These are phyloP conservation scores for Elsinoe necatrix DNA, from an alignment of 2,329 filamentous ascomycete species.

Conservation along the genomic window DNA sequence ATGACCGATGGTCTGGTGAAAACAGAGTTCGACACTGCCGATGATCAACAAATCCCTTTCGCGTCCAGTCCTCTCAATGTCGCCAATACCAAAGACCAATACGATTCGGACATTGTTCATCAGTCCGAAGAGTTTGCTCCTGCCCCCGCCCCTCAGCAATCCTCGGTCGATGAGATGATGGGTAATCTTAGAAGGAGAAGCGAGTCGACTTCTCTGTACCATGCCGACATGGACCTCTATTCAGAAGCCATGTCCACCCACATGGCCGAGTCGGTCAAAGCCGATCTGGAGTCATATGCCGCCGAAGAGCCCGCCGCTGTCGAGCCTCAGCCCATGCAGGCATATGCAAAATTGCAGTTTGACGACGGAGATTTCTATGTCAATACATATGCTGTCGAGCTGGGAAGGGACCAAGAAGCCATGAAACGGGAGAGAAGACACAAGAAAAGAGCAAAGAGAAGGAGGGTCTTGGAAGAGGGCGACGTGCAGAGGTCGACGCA, in stretches of 20 bases:
- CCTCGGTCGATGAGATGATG: slow-evolving; percentile 6
- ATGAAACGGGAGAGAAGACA: slow-evolving; percentile 26
- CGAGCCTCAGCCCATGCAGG: slow-evolving; percentile 37
- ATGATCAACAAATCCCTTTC: background rate
- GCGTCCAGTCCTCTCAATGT: slow-evolving; percentile 7
- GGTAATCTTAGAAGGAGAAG: slow-evolving; percentile 1
- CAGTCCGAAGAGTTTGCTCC: slow-evolving; percentile 11
- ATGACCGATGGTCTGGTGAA: slow-evolving; percentile 14
- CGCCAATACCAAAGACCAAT: background rate
- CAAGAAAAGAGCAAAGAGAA: slow-evolving; percentile 17
- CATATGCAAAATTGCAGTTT: slow-evolving; percentile 61
- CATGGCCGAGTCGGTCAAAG: slow-evolving; percentile 9
- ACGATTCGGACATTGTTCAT: background rate
- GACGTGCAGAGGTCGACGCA: slow-evolving; percentile 16
- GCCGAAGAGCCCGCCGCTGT: slow-evolving; percentile 18
- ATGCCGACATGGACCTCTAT: slow-evolving; percentile 14
- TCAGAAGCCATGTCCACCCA: slow-evolving; percentile 7
- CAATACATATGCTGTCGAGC: slow-evolving; percentile 63
- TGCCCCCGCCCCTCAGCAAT: background rate
- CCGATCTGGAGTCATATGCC: slow-evolving; percentile 18
- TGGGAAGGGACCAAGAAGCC: slow-evolving; percentile 61
- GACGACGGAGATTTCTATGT: slow-evolving; percentile 70
- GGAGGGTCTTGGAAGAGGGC: slow-evolving; percentile 19
- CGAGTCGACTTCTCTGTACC: background rate
- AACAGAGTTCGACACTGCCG: slow-evolving; percentile 7